These are phyloP conservation scores for Trichoderma sp. DNA, from an alignment of 2,329 filamentous ascomycete species.

Conservation along the genomic window DNA sequence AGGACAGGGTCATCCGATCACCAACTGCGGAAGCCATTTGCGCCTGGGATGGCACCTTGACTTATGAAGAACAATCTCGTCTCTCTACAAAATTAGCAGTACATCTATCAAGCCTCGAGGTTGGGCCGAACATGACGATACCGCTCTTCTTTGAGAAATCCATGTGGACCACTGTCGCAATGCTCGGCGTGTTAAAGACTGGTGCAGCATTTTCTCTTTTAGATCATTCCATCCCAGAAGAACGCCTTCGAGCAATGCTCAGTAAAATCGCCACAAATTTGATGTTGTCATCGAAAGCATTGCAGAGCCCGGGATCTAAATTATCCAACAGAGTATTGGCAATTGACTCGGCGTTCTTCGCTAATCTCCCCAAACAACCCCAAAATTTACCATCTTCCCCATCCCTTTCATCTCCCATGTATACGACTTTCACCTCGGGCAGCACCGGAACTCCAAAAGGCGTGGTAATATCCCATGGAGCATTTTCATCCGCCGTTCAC, in stretches of 20 bases:
- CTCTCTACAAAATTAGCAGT: not conserved
- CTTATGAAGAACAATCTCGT: slow-evolving; percentile 27
- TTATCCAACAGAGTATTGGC: not conserved
- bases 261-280: not conserved
- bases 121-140: not conserved
- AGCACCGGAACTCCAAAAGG: slow-evolving; percentile 28
- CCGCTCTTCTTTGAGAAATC: not conserved
- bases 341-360: not conserved
- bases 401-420: not conserved
- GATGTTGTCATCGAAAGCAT: not conserved
- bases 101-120: not conserved
- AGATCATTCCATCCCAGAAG: not conserved
- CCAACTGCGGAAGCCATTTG: slow-evolving; percentile 25
- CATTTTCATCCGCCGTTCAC: not conserved
- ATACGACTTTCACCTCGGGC: slow-evolving; percentile 28
- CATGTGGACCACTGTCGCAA: not conserved
- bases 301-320: not conserved
- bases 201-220: not conserved
- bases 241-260: not conserved
- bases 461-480: not conserved
- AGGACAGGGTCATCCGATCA: not conserved
- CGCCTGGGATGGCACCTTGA: slow-evolving; percentile 29
- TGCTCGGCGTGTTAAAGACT: not conserved
- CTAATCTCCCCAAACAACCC: not conserved
- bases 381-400: not conserved